Percentiles rank a stretch among this genome's conserved stretches.
Evolutionary conservation across 371 early-diverging fungal species (phyloP).

Genomic region (Homolaphlyctis polyrhiza): DNA sequence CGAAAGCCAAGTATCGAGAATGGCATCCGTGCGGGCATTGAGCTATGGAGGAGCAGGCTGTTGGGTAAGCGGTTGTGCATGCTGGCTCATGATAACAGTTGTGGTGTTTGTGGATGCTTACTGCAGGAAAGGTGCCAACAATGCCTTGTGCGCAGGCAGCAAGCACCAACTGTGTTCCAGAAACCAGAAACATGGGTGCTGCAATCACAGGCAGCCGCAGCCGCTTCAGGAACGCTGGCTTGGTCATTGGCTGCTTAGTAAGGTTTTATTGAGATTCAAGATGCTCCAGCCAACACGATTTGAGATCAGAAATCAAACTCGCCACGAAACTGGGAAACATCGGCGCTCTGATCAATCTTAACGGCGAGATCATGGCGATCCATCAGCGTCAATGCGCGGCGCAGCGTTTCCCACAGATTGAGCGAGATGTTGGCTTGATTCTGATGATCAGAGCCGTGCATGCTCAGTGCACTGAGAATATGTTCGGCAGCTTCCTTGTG

Average conservation of each 20-base stretch:
- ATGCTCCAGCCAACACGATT: not conserved
- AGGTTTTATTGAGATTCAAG: not conserved
- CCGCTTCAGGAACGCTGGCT: not conserved
- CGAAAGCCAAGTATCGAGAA: slow-evolving; percentile 16
- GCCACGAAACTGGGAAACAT: slow-evolving; percentile 68
- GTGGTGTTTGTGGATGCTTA: no score
- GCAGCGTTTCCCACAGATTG: slow-evolving; percentile 1
- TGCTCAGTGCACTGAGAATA: slow-evolving; percentile 73
- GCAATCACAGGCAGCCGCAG: slow-evolving; percentile 17
- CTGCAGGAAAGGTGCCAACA: slow-evolving; percentile 23
- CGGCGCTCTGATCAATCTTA: slow-evolving; percentile 58
- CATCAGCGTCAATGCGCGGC: slow-evolving; percentile 28
- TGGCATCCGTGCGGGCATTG: slow-evolving; percentile 14
- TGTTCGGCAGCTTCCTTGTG: slow-evolving; percentile 91
- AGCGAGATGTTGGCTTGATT: not conserved
- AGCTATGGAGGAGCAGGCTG: no score
- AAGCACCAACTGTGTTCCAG: slow-evolving; percentile 12
- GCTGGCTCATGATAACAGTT: no score
- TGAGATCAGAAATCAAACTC: slow-evolving; percentile 68
- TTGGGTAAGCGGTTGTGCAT: no score
- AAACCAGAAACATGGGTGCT: slow-evolving; percentile 28
- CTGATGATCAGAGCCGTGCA: slow-evolving; percentile 58
- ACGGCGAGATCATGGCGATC: slow-evolving; percentile 67
- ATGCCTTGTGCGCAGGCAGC: slow-evolving; percentile 16
- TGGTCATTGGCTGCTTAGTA: no score